phyloP scores from a whole-genome alignment of 2,329 filamentous ascomycete species.

The Aspergillus sojae region DNA sequence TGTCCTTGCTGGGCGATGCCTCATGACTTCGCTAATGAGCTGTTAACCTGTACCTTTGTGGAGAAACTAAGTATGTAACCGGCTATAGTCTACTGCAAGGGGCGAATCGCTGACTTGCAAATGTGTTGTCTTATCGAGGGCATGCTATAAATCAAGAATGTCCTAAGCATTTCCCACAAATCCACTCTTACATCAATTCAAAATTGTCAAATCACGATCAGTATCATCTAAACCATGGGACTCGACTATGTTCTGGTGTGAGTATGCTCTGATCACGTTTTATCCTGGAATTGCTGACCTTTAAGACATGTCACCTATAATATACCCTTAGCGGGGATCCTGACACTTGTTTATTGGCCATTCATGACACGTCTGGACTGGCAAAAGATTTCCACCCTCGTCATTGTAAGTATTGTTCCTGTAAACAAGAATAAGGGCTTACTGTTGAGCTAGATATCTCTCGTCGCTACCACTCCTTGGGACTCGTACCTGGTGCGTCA shows the following conservation, averaged over 20 bases:
- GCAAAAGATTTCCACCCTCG: slow-evolving; percentile 64
- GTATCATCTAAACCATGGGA: background rate
- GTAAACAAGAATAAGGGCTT: background rate
- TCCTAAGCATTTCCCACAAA: background rate
- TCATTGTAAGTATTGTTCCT: slow-evolving; percentile 43
- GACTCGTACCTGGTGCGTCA: slow-evolving; percentile 73
- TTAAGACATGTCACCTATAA: slow-evolving; percentile 67
- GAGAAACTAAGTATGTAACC: background rate
- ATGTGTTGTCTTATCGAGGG: background rate
- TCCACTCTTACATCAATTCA: background rate
- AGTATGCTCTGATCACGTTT: background rate
- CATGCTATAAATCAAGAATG: background rate
- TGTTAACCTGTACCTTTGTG: background rate
- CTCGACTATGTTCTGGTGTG: slow-evolving; percentile 13
- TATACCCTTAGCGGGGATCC: slow-evolving; percentile 62
- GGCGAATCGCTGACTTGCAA: background rate
- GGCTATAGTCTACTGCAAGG: background rate
- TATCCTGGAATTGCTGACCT: background rate
- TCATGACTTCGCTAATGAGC: too few species aligned
- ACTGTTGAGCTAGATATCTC: slow-evolving; percentile 54
- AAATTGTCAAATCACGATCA: background rate
- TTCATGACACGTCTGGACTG: slow-evolving; percentile 64
- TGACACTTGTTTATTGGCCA: slow-evolving; percentile 63
- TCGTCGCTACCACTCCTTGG: slow-evolving; percentile 72
- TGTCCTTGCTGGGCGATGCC: background rate